Base-by-base conservation (phyloP, 2,329 filamentous ascomycete species). In the Fusarium pseudograminearum region DNA sequence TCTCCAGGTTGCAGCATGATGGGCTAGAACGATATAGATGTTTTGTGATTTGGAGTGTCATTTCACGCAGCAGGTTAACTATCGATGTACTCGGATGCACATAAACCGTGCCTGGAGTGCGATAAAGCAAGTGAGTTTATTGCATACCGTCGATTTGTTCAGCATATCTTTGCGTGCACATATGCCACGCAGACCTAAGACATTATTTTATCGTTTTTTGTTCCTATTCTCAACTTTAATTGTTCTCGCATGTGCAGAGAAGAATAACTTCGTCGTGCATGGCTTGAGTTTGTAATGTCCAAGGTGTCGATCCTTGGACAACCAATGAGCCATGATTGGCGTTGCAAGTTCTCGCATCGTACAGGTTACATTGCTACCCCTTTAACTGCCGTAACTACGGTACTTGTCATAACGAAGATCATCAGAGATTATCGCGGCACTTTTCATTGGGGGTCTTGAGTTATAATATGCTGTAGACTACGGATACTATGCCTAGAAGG, bases 1-100 rank as follows among this genome's bases (percentile, higher is more conserved):
- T 0, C 30, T 75, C 3, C 30, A 75, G 11, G 67, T 75, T 14
- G 33, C 73, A 7, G 52, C 53, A 34, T 40, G 36, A 40, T 22
- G n/a, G 4, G 11, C 4, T 14, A 20, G 7, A 4, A 22, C 14
- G 12, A 4, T 4, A 7, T 4, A 12, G 3, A 0, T 22, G 12
- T 40, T 15, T 40, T 0, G 36, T 40, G n/a, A 11, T 6, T 38
- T 7, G 0, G 11, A 12, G 4, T 40, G 2, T 22, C 2, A 22
- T 22, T 22, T 15, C 22, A 40, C 4, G n/a, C 4, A 7, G 4
- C n/a, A 11, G 11, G 10, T 40, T 22, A 8, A 22, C 7, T 20
- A 40, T 40, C n/a, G 20, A 40, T 22, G 16, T 3, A 5, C 16
- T 11, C n/a, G 34, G 34, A 10, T 10, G n/a, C 11, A 5, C 11